Percentiles rank a stretch among this genome's conserved stretches.
Conservation (phyloP, 345 rosid species). For the Bruguiera sexangula region DNA sequence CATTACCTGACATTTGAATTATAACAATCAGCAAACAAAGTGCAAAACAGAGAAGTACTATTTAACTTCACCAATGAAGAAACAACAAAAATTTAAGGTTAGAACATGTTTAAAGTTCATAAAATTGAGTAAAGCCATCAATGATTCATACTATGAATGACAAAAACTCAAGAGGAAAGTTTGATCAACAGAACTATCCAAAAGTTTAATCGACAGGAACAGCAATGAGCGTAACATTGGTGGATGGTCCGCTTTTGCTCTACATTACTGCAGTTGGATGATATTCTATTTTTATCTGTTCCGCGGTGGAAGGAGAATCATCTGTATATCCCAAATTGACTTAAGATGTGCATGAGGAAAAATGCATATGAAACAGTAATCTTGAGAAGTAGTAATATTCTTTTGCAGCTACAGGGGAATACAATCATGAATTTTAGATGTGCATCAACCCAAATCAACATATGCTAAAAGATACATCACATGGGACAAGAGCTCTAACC, state of each 20-base stretch:
- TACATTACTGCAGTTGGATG: no score
- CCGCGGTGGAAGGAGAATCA: no score
- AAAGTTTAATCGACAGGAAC: no score
- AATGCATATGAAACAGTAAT: neutral
- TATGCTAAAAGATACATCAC: neutral
- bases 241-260: no score
- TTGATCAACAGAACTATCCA: neutral
- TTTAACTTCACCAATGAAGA: neutral
- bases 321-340: no score
- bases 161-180: neutral
- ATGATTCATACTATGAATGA: no score
- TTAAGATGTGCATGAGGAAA: neutral
- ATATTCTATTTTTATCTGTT: no score
- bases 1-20: slow-evolving; percentile 45
- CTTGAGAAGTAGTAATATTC: neutral
- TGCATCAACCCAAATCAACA: slow-evolving; percentile 4
- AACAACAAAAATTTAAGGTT: neutral
- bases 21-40: slow-evolving; percentile 15
- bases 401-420: neutral
- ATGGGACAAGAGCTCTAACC: slow-evolving; percentile 32
- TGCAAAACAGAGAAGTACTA: neutral
- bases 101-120: no score
- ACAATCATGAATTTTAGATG: neutral
- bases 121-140: no score
- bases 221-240: no score